Evolutionary conservation across 257 asterid species (phyloP), one percentile per base, ranked within the genome.

Genomic region (Solanum clarkiae): DNA sequence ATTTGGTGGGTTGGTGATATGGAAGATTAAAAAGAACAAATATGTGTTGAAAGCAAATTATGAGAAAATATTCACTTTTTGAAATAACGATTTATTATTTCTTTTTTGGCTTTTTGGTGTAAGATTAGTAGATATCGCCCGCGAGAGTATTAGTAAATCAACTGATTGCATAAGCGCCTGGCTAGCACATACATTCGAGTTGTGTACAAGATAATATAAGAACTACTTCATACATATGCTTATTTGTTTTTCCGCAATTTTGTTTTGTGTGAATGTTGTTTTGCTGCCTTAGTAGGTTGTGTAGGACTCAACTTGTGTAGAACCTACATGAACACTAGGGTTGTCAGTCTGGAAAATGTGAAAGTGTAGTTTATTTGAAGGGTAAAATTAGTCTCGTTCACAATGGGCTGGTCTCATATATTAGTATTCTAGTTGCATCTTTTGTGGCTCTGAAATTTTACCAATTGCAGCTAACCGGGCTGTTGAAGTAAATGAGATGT

Each of bases 401-500:
- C 44, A 49, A 4, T 56, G 26, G 26, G 10, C 82, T 15, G 65
- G 47, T 51, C 57, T 79, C 10, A 26, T 16, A 26, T 16, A 10
- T 53, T 53, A 15, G 49, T 53, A 16, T 47, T 79, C 47, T 53
- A 8, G 29, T 53, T 17, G 63, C 65, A 77, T 53, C 57, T 77
- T 49, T 77, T 77, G 47, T 53, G 82, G 36, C 47, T 49, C 82
- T 53, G 22, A 53, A 53, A 53, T 77, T 45, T 51, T 79, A 53
- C 65, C 42, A 47, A 24, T 87, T 22, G 22, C 95, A 97, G 99
- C 98, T 74, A 97, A 95, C 63, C 95, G 98, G 59, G 92, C 87
- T 11, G 98, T 95, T 85, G 99, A 97, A 91, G 97, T 95, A 69
- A 93, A 90, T 89, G 99, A 97, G 87, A 90, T 94, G 98, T 95